Evolutionary conservation across 331 rosid species (phyloP), one percentile per base, ranked within the genome.

Genomic region (Quercus tomentella): DNA sequence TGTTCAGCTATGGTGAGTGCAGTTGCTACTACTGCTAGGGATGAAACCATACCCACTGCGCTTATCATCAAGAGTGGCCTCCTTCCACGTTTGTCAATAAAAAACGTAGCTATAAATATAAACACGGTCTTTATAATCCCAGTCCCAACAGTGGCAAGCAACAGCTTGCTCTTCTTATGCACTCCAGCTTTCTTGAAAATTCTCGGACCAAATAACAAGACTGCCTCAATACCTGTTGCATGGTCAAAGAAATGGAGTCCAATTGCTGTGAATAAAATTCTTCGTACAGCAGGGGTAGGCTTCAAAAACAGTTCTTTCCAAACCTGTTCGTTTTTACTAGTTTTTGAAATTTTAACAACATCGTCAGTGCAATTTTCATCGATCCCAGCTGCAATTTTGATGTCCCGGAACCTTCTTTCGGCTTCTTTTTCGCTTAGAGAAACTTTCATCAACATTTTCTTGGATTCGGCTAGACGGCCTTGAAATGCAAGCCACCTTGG

Each of bases 231-330:
- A 1, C 99, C 99, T 0, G 91, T 84, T 7, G 94, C 92, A 8
- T 93, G 99, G 74, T 95, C 88, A 10, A 91, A 91, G 63, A 95
- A 95, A 70, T 93, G 98, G n/a, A 95, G 81, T 4, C 97, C 99
- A 2, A 95, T 3, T 0, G 90, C 94, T 0, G 96, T 93, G 1
- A 87, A 70, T 18, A 93, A 20, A 30, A 93, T 93, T 86, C 93
- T 54, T 1, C 94, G 91, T 18, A 93, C 96, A 1, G 87, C 1
- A 1, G 89, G 89, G 0, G 93, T 82, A 0, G 97, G 99, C 41
- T 77, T 74, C 3, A 89, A 1, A 7, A 92, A 9, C 33, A 95
- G 63, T 4, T 95, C 97, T 81, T 76, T 86, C 99, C 96, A 95
- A 37, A 83, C 94, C 0, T 88, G 90, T 72, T 74, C 69, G 5